Evolutionary conservation across 371 early-diverging fungal species (phyloP).

Genomic region (Gilbertella persicaria): DNA sequence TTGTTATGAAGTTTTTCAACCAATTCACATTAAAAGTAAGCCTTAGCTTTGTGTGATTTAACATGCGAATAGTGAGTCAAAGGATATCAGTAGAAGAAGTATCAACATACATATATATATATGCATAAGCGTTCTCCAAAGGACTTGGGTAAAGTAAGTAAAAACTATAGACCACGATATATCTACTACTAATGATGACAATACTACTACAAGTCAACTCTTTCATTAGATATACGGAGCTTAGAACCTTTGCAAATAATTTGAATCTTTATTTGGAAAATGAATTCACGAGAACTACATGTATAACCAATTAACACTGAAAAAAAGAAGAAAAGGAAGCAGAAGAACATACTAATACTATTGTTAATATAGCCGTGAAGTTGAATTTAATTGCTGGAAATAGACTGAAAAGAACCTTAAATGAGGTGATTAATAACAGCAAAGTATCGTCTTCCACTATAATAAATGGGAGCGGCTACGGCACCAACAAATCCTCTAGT

Average conservation of each 20-base stretch:
- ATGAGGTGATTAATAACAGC: constrained; percentile 4
- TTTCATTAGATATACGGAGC: background rate
- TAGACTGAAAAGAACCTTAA: constrained; percentile 4
- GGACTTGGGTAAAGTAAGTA: no score
- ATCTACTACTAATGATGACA: no score
- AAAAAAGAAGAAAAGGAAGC: constrained; percentile 3
- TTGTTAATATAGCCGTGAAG: background rate
- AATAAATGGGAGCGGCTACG: background rate
- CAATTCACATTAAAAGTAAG: no score
- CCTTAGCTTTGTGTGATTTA: no score
- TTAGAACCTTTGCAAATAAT: background rate
- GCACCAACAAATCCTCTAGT: constrained; percentile 1
- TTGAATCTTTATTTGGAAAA: background rate
- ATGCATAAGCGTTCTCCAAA: no score
- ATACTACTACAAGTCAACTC: no score
- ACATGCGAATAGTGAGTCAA: no score
- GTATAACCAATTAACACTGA: background rate
- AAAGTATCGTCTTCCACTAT: constrained; percentile 4
- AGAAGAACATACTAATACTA: background rate
- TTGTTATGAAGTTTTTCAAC: no score
- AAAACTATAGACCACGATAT: no score
- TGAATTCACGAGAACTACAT: constrained; percentile 1
- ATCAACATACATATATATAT: no score
- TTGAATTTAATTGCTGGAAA: constrained; percentile 3
- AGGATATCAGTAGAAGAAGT: no score